Conservation (phyloP, 257 asterid species). For the Thymus quinquecostatus region DNA sequence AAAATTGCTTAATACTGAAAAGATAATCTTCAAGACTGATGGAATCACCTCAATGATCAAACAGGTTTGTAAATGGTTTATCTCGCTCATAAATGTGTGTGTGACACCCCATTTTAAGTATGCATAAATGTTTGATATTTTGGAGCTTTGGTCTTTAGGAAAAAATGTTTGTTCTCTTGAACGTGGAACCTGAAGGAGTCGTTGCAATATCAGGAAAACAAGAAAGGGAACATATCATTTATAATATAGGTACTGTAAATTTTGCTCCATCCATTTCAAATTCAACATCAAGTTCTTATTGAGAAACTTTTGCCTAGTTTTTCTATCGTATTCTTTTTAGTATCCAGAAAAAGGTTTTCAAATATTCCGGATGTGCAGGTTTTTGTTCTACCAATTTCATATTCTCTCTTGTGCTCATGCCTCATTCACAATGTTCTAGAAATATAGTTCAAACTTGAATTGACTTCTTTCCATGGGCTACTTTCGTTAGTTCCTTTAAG, state of each 20-base stretch:
- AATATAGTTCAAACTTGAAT: slow-evolving; percentile 7
- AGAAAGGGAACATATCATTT: slow-evolving; percentile 58
- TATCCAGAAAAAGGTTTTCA: too few species aligned
- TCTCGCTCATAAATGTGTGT: slow-evolving; percentile 1
- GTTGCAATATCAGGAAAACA: slow-evolving; percentile 67
- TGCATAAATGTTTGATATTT: slow-evolving; percentile 13
- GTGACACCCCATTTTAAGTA: background rate
- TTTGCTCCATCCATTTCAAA: background rate
- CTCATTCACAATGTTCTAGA: slow-evolving; percentile 8
- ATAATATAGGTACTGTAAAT: slow-evolving; percentile 60
- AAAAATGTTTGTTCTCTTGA: slow-evolving; percentile 57
- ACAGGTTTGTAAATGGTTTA: slow-evolving; percentile 42
- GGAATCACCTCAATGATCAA: slow-evolving; percentile 32
- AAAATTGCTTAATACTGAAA: slow-evolving; percentile 87
- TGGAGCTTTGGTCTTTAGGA: slow-evolving; percentile 47
- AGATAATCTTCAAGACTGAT: slow-evolving; percentile 69
- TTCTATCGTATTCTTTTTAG: background rate
- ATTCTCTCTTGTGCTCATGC: background rate
- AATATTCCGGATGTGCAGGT: background rate
- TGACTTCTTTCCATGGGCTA: background rate
- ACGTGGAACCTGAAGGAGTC: slow-evolving; percentile 76
- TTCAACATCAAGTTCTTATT: background rate
- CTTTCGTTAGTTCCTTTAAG: background rate
- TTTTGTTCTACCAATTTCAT: background rate
- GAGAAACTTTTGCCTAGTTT: background rate